Base-by-base conservation (phyloP, 169 alveolate genomes). In the Plasmodium yoelii region DNA sequence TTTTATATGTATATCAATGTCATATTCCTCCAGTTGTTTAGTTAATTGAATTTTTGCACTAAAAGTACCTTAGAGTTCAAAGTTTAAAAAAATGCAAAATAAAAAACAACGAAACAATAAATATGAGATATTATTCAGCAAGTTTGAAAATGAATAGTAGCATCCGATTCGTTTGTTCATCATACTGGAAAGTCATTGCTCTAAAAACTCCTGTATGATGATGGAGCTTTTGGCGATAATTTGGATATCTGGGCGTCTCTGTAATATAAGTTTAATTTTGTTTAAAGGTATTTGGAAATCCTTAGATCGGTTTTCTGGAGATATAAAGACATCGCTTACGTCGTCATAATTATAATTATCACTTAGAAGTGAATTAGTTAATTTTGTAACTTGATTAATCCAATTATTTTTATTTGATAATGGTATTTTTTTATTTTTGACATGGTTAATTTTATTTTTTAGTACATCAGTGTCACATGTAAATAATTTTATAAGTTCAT, bases 171-270 rank as follows among this genome's bases (percentile, higher is more conserved):
- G 42, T 34, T 34, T 34, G 6, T 0, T 0, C 42, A 34, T 3
- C 42, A 34, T 34, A 34, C 42, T 34, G 42, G 42, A 34, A 34
- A 34, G 42, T 34, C 0, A 34, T 34, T 34, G 47, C 39, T 77
- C 84, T 10, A 82, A 28, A 47, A 82, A 82, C 46, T 82, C 90
- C 47, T 49, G 77, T 39, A 82, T 68, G 19, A 82, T 68, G 51
- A 82, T 56, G 15, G 90, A 82, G 2, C 65, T 67, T 28, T 82
- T 64, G n/a, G 82, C 55, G 18, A 82, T 56, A 13, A 24, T 24
- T 18, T 49, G 53, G 8, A 82, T 82, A 34, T 82, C 90, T 1
- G 90, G 90, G 15, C 90, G 24, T 47, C 80, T 82, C 39, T 51
- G 44, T 55, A 82, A 61, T 24, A 82, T 44, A 12, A 28, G 7